Base-by-base conservation (phyloP, 2,329 filamentous ascomycete genomes). In the Claviceps maximensis region DNA sequence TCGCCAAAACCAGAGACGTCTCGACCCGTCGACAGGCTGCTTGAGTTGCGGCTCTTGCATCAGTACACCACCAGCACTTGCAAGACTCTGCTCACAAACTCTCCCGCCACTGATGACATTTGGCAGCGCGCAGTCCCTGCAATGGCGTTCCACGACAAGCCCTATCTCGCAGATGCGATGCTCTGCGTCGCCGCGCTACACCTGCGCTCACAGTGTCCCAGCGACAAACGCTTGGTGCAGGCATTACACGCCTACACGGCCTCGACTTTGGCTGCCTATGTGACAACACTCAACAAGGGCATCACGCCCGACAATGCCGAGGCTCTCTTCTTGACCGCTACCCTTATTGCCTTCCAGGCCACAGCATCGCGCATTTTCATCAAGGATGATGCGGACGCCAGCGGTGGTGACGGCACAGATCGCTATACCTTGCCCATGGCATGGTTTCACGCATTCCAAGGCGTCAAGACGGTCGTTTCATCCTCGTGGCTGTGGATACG, bases 371-470 rank as follows among this genome's bases (percentile, higher is more conserved):
- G 84, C 59, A 74, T 82, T 54, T 83, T 83, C 56, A 74, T 74
- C 54, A 77, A 80, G 50, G 78, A 81, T 53, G 78, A 82, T 29
- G 65, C 65, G 17, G 68, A 72, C 40, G 56, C 65, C 9, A 52
- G 45, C 21, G 61, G 63, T 12, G 59, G 62, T 3, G 69, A 72
- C 29, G 62, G 67, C 3, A 62, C 64, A n/a, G 68, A 57, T 46
- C 70, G 69, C 41, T 84, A 84, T 61, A 70, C 71, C 19, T 65
- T 83, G n/a, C 81, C 81, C 0, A 66, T 83, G 45, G 74, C 78
- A 3, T 84, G 79, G 80, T 84, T 84, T 56, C 80, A 84, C 61
- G 77, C 81, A 4, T 84, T 83, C 60, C 81, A 84, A 59, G 81
- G 81, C 12, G 79, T 84, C 57, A 84, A 84, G 62, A 77, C 80